These are phyloP conservation scores for Zopfia rhizophila DNA, from an alignment of 2,329 filamentous ascomycete genomes.

Conservation along the genomic window DNA sequence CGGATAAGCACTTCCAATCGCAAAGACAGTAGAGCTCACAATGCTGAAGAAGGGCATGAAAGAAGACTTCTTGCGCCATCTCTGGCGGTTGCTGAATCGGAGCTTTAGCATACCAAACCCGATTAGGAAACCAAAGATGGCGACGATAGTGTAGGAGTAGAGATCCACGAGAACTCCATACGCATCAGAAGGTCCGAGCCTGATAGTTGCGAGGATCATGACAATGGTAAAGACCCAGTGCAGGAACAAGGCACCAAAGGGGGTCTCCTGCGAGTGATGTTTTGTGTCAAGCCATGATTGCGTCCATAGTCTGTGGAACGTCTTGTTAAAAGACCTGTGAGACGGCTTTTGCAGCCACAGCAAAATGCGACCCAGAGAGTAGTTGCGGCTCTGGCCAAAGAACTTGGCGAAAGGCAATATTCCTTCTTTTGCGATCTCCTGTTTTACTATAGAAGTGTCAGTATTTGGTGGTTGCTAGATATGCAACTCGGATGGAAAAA, in stretches of 20 bases:
- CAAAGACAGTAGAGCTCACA: slow-evolving; percentile 15
- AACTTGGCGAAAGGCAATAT: slow-evolving; percentile 30
- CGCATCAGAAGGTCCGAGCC: slow-evolving; percentile 20
- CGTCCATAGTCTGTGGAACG: slow-evolving; percentile 3
- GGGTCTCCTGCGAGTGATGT: slow-evolving; percentile 21
- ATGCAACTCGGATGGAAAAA: no score
- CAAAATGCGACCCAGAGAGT: slow-evolving; percentile 14
- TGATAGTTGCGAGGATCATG: slow-evolving; percentile 23
- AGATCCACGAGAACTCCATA: slow-evolving; percentile 25
- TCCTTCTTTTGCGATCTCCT: slow-evolving; percentile 66
- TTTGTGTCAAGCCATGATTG: slow-evolving; percentile 2
- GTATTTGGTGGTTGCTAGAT: no score
- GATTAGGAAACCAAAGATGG: slow-evolving; percentile 23
- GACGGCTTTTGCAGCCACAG: neutral
- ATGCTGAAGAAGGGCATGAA: slow-evolving; percentile 22
- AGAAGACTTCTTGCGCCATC: slow-evolving; percentile 21
- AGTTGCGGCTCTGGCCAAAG: slow-evolving; percentile 25
- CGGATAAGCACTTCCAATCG: slow-evolving; percentile 18
- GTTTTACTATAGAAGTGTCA: no score
- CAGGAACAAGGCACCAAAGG: slow-evolving; percentile 28
- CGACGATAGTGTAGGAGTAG: slow-evolving; percentile 24
- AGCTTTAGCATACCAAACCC: slow-evolving; percentile 25
- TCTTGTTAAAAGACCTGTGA: neutral
- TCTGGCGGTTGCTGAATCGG: slow-evolving; percentile 11
- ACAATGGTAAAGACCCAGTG: slow-evolving; percentile 31